These are phyloP conservation scores for Chlorella ohadii DNA, from an alignment of 139 green algal species.

Conservation along the genomic window DNA sequence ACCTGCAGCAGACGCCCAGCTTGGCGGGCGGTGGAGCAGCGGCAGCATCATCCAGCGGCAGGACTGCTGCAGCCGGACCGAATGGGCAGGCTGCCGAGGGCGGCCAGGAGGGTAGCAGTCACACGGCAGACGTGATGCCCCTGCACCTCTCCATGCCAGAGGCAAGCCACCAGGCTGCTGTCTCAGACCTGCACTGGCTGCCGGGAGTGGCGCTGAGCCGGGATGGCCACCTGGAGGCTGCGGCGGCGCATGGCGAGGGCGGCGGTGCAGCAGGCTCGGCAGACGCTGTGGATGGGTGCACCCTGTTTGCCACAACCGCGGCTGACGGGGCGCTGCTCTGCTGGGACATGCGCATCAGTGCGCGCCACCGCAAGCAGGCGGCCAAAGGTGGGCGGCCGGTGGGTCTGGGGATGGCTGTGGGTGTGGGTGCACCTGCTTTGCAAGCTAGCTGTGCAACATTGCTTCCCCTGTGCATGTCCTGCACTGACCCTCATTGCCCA, in stretches of 20 bases:
- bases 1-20: constrained; percentile 25
- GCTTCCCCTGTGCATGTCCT: too few relatives aligned
- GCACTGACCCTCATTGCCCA: too few relatives aligned
- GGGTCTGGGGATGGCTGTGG: too few relatives aligned
- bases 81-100: neutral
- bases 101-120: neutral
- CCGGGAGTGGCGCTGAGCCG: constrained; percentile 66
- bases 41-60: neutral
- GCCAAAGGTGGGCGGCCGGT: neutral
- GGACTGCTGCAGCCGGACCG: neutral
- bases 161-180: constrained; percentile 63
- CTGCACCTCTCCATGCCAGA: constrained; percentile 65
- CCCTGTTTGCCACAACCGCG: constrained; percentile 81
- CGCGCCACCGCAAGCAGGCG: neutral
- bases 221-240: constrained; percentile 34
- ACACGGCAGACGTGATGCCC: constrained; percentile 53
- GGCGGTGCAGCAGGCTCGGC: neutral
- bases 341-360: constrained; percentile 80
- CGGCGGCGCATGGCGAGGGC: neutral
- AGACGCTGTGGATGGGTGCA: constrained; percentile 46
- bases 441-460: too few relatives aligned
- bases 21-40: neutral
- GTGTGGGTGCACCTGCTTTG: too few relatives aligned
- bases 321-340: constrained; percentile 77
- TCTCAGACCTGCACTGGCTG: constrained; percentile 86